Evolutionary conservation across 257 asterid genomes (phyloP), one percentile per base, ranked within the genome.

Genomic region (Rubia yunnanensis): DNA sequence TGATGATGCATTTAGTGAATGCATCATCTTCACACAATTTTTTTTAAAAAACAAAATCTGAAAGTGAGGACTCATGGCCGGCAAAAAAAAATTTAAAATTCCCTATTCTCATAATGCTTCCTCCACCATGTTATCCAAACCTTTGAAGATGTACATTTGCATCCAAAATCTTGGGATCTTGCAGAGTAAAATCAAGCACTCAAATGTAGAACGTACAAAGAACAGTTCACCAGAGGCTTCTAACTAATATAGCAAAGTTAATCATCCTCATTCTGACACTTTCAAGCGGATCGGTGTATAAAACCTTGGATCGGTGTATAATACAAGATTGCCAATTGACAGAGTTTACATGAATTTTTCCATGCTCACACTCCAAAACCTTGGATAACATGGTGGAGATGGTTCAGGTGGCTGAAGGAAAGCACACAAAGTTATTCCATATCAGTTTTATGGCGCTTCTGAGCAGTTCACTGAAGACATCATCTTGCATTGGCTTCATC

Each of bases 371-470:
- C 66, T 10, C 5, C 15, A 7, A 35, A 62, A 10, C 23, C n/a
- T n/a, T n/a, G n/a, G n/a, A n/a, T n/a, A n/a, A n/a, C n/a, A n/a
- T n/a, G n/a, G n/a, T n/a, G n/a, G n/a, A n/a, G n/a, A 11, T 32
- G 63, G 54, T 31, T 71, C 76, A 65, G 67, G 64, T 44, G 26
- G 48, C 60, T 57, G 67, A 59, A 54, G 53, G 72, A 63, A 39
- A 64, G 60, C 72, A 62, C 41, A 80, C 41, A 39, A 69, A 74
- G 72, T 71, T 15, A 46, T 69, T 77, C 89, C 89, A 79, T 39
- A 79, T 79, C 68, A 81, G 50, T 72, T 68, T 76, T 62, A 84
- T 49, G 77, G 73, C 73, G 49, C 77, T 72, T 59, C 62, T 31
- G 46, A 84, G 78, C 83, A 65, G 77, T 63, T 75, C 74, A 20